Base-by-base conservation (phyloP, 345 rosid genomes). In the Excoecaria cochinchinensis region DNA sequence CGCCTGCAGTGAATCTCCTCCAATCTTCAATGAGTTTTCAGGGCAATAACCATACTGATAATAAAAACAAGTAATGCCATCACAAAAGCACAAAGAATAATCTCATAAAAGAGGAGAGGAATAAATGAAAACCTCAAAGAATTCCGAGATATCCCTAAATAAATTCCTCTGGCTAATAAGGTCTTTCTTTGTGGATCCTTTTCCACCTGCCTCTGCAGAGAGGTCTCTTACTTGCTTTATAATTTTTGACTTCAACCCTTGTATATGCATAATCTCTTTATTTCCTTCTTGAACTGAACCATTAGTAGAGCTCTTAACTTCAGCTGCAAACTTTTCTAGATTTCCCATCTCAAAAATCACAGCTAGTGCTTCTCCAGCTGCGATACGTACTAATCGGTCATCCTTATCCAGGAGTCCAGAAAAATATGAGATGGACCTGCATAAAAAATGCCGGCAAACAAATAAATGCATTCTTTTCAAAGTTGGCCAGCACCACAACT, bases 311-410 rank as follows among this genome's bases (percentile, higher is more conserved):
- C 31, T 84, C 74, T 85, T 89, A 48, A 69, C 77, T 74, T 77
- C 87, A 57, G 86, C 82, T 63, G 89, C 79, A 38, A 87, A 87
- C 83, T 91, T 95, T 77, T 90, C 97, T 12, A 95, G 73, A 80
- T 78, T 81, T 77, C 90, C 96, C 17, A 79, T 76, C 85, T 89
- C 99, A 82, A 91, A 89, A 70, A 95, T 88, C 52, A 92, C 47
- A 13, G 92, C 99, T 70, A 95, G 76, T 47, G 97, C 98, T 82
- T 92, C 97, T 55, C 99, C 99, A 81, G 97, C 95, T 77, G 97
- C 95, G 79, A 95, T 90, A 77, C 98, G 97, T 51, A 90, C 82
- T 58, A 91, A 80, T 42, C 99, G 90, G 65, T 95, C 99, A 78
- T 93, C 94, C 80, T 90, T 91, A 60, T 92, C 97, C 48, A 93